These are phyloP conservation scores for Aspergillus ruber DNA, from an alignment of 2,329 filamentous ascomycete species.

Conservation along the genomic window DNA sequence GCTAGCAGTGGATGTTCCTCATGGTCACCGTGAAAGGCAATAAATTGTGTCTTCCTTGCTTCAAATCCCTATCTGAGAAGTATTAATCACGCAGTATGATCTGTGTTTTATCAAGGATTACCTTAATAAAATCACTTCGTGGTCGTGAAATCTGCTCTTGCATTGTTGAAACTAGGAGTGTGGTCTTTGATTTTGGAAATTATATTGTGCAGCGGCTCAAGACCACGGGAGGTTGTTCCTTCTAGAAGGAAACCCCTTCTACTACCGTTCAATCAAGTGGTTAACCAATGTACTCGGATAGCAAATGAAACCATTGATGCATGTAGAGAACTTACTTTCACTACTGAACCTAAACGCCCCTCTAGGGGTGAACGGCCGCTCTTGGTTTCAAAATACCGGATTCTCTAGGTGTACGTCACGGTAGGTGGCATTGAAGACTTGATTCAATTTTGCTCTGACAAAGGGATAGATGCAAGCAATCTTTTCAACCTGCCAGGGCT, in stretches of 20 bases:
- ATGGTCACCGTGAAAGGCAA: slow-evolving; percentile 1
- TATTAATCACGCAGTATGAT: too few relatives aligned
- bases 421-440: not conserved
- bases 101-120: too few relatives aligned
- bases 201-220: slow-evolving; percentile 3
- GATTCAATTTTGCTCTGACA: not conserved
- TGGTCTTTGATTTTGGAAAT: slow-evolving; percentile 7
- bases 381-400: not conserved
- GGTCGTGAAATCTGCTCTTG: slow-evolving; percentile 3
- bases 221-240: slow-evolving; percentile 6
- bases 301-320: not conserved
- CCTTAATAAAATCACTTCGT: too few relatives aligned
- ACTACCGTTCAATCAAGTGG: not conserved
- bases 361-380: not conserved
- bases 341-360: not conserved
- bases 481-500: not conserved
- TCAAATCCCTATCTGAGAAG: too few relatives aligned
- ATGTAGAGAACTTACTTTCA: not conserved
- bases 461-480: not conserved
- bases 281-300: not conserved
- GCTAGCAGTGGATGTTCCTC: slow-evolving; percentile 4
- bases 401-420: not conserved
- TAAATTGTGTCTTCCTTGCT: too few relatives aligned
- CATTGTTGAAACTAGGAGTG: slow-evolving; percentile 8
- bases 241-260: not conserved